These are phyloP conservation scores for Fereydounia khargensis DNA, from an alignment of 1,284 basidiomycete genomes.

Conservation along the genomic window DNA sequence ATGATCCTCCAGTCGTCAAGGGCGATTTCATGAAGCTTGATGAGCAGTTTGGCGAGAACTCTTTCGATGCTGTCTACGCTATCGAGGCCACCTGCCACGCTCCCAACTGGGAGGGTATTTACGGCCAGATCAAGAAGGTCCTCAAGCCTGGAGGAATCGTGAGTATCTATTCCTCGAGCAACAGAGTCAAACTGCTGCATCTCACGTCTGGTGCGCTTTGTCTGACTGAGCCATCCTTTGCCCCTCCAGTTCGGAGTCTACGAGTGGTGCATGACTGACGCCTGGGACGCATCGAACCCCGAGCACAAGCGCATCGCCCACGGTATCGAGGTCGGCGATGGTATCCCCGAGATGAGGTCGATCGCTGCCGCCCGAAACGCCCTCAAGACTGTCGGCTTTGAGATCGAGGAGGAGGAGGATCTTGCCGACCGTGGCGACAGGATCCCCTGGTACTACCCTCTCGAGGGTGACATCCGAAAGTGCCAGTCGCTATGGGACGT, in stretches of 20 bases:
- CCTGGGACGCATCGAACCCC: conserved; percentile 82
- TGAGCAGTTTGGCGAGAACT: conserved; percentile 88
- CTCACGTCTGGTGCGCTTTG: background rate
- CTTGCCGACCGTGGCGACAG: conserved; percentile 78
- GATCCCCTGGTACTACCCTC: conserved; percentile 92
- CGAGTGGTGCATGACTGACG: conserved; percentile 98
- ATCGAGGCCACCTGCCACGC: conserved; percentile 98
- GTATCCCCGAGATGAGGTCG: conserved; percentile 94
- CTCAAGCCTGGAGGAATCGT: conserved; percentile 95
- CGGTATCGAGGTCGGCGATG: conserved; percentile 75
- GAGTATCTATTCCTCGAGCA: conserved; percentile 59
- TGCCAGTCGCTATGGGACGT: conserved; percentile 91
- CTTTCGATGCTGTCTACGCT: conserved; percentile 96
- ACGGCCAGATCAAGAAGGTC: conserved; percentile 87
- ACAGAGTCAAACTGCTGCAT: background rate
- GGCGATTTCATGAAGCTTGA: conserved; percentile 90
- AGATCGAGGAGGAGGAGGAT: conserved; percentile 88
- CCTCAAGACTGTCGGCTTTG: conserved; percentile 79
- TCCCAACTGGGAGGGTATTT: conserved; percentile 91
- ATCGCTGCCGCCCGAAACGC: conserved; percentile 73
- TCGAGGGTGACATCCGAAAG: conserved; percentile 87
- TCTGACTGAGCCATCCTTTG: background rate
- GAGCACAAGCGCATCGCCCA: conserved; percentile 89
- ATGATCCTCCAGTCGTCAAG: conserved; percentile 37
- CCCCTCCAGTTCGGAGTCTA: conserved; percentile 86